These are phyloP conservation scores for Coemansia aciculifera DNA, from an alignment of 192 early-diverging fungal genomes.

Conservation along the genomic window DNA sequence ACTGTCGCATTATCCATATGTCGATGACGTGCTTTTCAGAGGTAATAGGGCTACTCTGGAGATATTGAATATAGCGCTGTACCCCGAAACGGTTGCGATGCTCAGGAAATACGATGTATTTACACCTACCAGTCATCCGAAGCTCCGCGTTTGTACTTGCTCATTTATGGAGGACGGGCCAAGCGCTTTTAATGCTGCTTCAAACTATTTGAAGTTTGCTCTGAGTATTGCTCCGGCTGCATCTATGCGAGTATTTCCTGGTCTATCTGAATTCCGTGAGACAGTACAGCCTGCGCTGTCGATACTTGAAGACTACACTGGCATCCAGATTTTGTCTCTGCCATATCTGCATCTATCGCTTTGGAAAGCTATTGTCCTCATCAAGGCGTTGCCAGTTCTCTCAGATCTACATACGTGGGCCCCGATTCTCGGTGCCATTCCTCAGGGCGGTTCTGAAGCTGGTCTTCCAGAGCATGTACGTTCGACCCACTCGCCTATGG, in stretches of 20 bases:
- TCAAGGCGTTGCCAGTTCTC: no score
- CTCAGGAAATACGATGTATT: background rate
- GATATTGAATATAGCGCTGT: background rate
- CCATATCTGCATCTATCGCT: no score
- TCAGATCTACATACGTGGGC: no score
- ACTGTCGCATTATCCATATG: no score
- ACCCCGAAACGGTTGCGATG: background rate
- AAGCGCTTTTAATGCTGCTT: background rate
- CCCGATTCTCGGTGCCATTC: no score
- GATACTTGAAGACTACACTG: no score
- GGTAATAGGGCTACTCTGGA: background rate
- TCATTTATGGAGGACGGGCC: background rate
- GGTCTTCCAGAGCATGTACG: no score
- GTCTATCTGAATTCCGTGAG: background rate
- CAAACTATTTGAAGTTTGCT: background rate
- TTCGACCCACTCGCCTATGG: no score
- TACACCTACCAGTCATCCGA: background rate
- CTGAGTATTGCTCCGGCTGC: background rate
- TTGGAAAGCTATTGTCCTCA: no score
- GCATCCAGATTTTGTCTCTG: no score
- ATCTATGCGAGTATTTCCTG: background rate
- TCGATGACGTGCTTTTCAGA: conserved; percentile 7
- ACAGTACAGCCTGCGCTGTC: no score
- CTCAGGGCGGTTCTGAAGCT: no score
- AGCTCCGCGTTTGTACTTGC: background rate